These are phyloP conservation scores for Cochlearia excelsa DNA, from an alignment of 345 rosid genomes.

Conservation along the genomic window DNA sequence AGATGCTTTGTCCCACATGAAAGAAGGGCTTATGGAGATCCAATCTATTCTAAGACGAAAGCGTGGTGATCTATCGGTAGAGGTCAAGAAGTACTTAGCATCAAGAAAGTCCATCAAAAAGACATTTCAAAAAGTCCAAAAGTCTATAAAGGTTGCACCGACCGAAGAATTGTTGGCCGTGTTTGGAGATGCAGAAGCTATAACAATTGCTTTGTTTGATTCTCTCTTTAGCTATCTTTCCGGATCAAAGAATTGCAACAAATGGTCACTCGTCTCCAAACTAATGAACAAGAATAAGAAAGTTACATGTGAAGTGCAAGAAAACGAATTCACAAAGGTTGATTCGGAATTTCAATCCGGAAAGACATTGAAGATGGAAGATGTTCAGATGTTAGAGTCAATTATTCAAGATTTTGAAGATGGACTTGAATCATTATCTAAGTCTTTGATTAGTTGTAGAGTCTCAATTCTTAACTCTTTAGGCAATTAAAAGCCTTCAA, in stretches of 20 bases:
- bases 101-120: constrained; percentile 11
- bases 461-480: constrained; percentile 43
- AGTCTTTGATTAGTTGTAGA: constrained; percentile 39
- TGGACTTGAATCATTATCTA: constrained; percentile 23
- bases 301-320: constrained; percentile 2
- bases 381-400: constrained; percentile 37
- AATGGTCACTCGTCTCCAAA: constrained; percentile 24
- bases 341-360: constrained; percentile 27
- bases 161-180: constrained; percentile 5
- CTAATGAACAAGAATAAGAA: constrained; percentile 13
- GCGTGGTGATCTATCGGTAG: constrained; percentile 11
- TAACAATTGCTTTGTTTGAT: constrained; percentile 26
- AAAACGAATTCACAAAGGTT: constrained; percentile 17
- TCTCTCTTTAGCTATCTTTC: constrained; percentile 35
- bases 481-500: constrained; percentile 24
- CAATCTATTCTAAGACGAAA: constrained; percentile 33
- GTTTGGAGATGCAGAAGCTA: constrained; percentile 25
- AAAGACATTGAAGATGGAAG: constrained; percentile 9
- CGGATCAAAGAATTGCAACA: constrained; percentile 20
- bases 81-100: constrained; percentile 12
- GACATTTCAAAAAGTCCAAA: constrained; percentile 23
- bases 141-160: constrained; percentile 19
- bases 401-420: constrained; percentile 29
- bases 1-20: constrained; percentile 40
- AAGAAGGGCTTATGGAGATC: constrained; percentile 31